These are phyloP conservation scores for Juglanconis oblonga DNA, from an alignment of 2,329 filamentous ascomycete species.

Conservation along the genomic window DNA sequence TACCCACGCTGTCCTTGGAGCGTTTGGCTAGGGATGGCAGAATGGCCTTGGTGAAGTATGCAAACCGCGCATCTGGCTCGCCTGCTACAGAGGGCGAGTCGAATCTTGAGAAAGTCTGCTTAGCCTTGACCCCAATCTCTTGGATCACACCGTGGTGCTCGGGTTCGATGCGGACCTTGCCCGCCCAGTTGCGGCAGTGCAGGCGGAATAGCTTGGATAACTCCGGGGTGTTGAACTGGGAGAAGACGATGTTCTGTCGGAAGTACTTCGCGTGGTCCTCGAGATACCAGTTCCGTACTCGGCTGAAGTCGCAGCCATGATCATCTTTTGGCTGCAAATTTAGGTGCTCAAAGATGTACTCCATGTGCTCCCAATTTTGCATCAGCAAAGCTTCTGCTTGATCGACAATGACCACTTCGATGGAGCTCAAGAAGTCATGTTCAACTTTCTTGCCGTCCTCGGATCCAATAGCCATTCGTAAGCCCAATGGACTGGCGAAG, in stretches of 20 bases:
- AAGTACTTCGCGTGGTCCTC: conserved; percentile 77
- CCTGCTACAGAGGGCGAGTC: conserved; percentile 64
- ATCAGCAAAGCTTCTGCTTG: conserved; percentile 91
- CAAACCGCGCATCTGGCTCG: conserved; percentile 87
- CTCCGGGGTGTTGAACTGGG: conserved; percentile 84
- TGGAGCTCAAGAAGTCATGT: conserved; percentile 87
- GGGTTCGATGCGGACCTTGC: conserved; percentile 71
- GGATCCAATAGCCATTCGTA: conserved; percentile 86
- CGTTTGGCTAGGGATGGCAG: conserved; percentile 72
- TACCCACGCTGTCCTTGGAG: conserved; percentile 63
- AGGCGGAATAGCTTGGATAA: conserved; percentile 75
- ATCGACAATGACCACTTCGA: conserved; percentile 87
- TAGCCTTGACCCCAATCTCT: conserved; percentile 66
- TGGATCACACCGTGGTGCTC: conserved; percentile 71
- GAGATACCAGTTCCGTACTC: conserved; percentile 89
- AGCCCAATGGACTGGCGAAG: conserved; percentile 81
- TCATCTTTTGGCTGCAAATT: conserved; percentile 87
- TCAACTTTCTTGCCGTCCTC: conserved; percentile 65
- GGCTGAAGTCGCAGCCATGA: conserved; percentile 90
- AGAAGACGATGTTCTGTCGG: conserved; percentile 80
- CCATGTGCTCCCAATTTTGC: conserved; percentile 98
- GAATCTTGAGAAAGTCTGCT: conserved; percentile 89
- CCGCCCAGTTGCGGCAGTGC: conserved; percentile 76
- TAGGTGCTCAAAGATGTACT: conserved; percentile 86
- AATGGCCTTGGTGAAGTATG: conserved; percentile 81